Evolutionary conservation across 2,329 filamentous ascomycete species (phyloP).

Genomic region (Pseudomassariella vexata): DNA sequence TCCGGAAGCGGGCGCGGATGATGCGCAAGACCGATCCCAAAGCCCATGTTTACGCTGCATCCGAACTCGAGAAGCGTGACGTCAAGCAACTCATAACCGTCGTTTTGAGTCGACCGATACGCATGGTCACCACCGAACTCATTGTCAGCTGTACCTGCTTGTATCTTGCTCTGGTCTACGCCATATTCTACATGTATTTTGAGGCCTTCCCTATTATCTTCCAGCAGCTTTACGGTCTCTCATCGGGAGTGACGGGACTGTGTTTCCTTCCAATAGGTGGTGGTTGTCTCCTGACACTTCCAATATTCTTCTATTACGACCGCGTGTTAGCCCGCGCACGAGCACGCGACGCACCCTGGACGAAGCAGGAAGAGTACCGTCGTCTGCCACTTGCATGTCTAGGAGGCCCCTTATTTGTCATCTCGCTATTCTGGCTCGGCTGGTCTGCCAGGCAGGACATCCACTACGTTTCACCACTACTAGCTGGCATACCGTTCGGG

Average conservation of each 20-base stretch:
- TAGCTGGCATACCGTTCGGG: slow-evolving; percentile 57
- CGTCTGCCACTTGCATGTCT: slow-evolving; percentile 67
- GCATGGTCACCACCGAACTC: slow-evolving; percentile 67
- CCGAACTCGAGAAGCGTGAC: slow-evolving; percentile 56
- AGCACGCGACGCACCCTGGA: slow-evolving; percentile 47
- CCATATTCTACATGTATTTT: slow-evolving; percentile 66
- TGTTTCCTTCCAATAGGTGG: slow-evolving; percentile 63
- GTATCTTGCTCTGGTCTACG: slow-evolving; percentile 68
- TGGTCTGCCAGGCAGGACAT: slow-evolving; percentile 43
- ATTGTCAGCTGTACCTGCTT: slow-evolving; percentile 66
- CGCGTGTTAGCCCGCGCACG: slow-evolving; percentile 47
- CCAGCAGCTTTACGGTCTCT: slow-evolving; percentile 54
- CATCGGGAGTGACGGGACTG: slow-evolving; percentile 58
- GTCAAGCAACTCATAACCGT: slow-evolving; percentile 56
- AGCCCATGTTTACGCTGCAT: slow-evolving; percentile 48
- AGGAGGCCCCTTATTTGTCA: slow-evolving; percentile 58
- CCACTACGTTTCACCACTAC: slow-evolving; percentile 44
- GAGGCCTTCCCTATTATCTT: slow-evolving; percentile 71
- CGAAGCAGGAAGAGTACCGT: slow-evolving; percentile 57
- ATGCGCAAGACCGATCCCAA: slow-evolving; percentile 51
- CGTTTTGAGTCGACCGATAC: slow-evolving; percentile 67
- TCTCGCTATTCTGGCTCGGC: slow-evolving; percentile 56
- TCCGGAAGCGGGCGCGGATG: slow-evolving; percentile 52
- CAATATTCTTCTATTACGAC: slow-evolving; percentile 63
- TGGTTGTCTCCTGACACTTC: slow-evolving; percentile 53